Evolutionary conservation across 2,329 filamentous ascomycete genomes (phyloP), one percentile per base, ranked within the genome.

Genomic region (Verticillium isaacii): DNA sequence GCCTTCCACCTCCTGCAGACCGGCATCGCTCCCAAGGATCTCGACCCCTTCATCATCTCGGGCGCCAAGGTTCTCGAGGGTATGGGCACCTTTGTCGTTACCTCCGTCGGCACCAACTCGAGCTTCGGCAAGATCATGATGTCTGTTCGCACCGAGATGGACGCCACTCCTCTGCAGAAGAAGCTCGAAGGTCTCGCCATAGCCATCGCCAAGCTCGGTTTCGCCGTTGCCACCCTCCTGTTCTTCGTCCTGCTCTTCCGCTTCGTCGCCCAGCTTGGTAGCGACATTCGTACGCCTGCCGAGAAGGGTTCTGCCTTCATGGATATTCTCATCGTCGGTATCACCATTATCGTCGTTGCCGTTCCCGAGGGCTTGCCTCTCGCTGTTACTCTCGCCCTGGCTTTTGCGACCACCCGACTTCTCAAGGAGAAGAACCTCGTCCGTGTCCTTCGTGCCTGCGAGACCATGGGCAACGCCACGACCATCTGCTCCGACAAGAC

Each of bases 401-500:
- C 87, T 23, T 90, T 89, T 69, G 88, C 88, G 11, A 90, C 87
- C 0, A 89, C 85, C 37, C 82, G 86, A 57, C 89, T 90, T 83
- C 75, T 89, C 39, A 88, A 87, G 68, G 88, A 90, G 71, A 89
- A 89, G 75, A 90, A 90, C 65, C 74, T 90, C 52, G 88, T 90
- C 15, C 85, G 87, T 63, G 79, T 89, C 56, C 79, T 90, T 17
- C 83, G 86, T 61, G 88, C 88, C 63, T 90, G 88, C 72, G 88
- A 90, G 71, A 89, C 87, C 6, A 90, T 90, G 88, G 88, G 88
- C 2, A 90, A 90, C 67, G 86, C 85, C 2, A 88, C 86, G 1
- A 90, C 89, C 0, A 88, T 93, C 58, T 94, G 91, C 75, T 93
- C 90, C 2, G 91, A 92, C 71, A 89, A 89, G 73, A 89, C 87